These are phyloP conservation scores for Colletotrichum liriopes DNA, from an alignment of 2,329 filamentous ascomycete genomes.

Conservation along the genomic window DNA sequence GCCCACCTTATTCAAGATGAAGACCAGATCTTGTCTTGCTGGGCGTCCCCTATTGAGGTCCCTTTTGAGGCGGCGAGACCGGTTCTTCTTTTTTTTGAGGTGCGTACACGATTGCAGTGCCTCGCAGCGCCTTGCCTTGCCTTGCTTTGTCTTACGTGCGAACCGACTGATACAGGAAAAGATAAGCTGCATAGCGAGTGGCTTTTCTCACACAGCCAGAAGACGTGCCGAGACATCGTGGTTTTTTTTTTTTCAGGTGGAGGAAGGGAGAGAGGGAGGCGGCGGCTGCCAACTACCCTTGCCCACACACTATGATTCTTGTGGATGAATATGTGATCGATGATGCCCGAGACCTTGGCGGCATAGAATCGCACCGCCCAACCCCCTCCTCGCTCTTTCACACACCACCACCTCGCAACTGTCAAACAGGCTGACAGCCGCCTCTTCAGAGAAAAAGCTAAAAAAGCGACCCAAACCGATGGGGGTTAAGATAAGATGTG, in stretches of 20 bases:
- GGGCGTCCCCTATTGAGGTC: neutral
- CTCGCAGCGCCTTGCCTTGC: neutral
- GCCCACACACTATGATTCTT: neutral
- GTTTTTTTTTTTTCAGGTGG: neutral
- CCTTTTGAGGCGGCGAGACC: neutral
- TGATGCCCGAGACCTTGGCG: neutral
- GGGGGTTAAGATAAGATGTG: neutral
- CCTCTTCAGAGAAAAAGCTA: neutral
- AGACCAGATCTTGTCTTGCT: neutral
- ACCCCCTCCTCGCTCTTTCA: too few relatives aligned
- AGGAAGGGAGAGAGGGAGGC: neutral
- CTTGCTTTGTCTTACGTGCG: constrained; percentile 1
- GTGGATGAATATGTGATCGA: neutral
- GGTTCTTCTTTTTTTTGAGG: neutral
- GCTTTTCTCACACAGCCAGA: neutral
- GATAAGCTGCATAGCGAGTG: neutral
- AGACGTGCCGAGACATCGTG: too few relatives aligned
- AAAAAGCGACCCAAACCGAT: neutral
- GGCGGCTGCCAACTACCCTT: neutral
- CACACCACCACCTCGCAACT: too few relatives aligned
- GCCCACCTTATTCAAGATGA: neutral
- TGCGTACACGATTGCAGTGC: neutral
- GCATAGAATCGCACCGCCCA: neutral
- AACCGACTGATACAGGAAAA: neutral
- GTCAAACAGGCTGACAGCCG: neutral